phyloP scores from a whole-genome alignment of 176 grass and related monocot species.

The Hordeum vulgare region MorexV3_pseudomolecules_assembly NC_058520.1:565613734-565614233 shows the following conservation, averaged over 20 bases:
- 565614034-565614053: conserved; percentile 64
- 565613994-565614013: conserved; percentile 35
- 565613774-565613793: conserved; percentile 46
- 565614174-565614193: neutral
- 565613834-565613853: conserved; percentile 22
- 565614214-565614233: no score
- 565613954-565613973: neutral
- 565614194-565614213: no score
- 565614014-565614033: conserved; percentile 63
- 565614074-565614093: conserved; percentile 64
- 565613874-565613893: conserved; percentile 85
- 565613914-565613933: neutral
- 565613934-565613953: neutral
- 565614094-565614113: conserved; percentile 55
- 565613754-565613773: conserved; percentile 70
- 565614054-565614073: conserved; percentile 74
- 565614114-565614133: conserved; percentile 12
- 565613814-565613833: conserved; percentile 42
- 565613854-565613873: conserved; percentile 29
- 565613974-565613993: conserved; percentile 42
- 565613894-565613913: conserved; percentile 10
- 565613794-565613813: conserved; percentile 49
- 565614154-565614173: conserved; percentile 19
- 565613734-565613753: conserved; percentile 57
- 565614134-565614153: conserved; percentile 29